Conservation (phyloP, 768 basidiomycete species). For the Mycena vitilis region DNA sequence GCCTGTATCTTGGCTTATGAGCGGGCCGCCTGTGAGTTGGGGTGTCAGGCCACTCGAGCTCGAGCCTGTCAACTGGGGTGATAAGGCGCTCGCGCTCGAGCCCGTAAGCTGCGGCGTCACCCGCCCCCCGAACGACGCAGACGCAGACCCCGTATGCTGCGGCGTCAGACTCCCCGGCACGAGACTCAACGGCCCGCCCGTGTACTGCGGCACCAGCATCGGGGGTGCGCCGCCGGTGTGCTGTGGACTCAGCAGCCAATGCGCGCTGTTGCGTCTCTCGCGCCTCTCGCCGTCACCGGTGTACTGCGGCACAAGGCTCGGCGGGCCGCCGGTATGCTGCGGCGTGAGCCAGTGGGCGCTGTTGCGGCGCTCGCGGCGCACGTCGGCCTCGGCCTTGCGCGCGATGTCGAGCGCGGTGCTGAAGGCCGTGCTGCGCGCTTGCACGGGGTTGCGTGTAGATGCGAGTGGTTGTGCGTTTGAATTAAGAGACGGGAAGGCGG, state of each 20-base stretch:
- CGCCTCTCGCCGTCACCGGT: slow-evolving; percentile 2
- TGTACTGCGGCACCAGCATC: slow-evolving; percentile 22
- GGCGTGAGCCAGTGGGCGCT: slow-evolving; percentile 34
- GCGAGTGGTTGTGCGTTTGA: background rate
- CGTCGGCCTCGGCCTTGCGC: slow-evolving; percentile 50
- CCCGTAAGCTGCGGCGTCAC: slow-evolving; percentile 8
- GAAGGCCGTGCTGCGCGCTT: slow-evolving; percentile 50
- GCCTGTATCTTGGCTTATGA: slow-evolving; percentile 5
- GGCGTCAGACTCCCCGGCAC: slow-evolving; percentile 5
- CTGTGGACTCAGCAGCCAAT: no score
- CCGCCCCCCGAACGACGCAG: background rate
- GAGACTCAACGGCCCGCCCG: slow-evolving; percentile 9
- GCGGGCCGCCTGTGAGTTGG: slow-evolving; percentile 7
- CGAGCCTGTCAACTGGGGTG: no score
- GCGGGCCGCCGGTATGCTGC: slow-evolving; percentile 29
- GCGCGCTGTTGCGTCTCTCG: no score
- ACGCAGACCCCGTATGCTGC: slow-evolving; percentile 18
- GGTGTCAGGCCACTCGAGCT: background rate
- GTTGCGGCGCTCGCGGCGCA: slow-evolving; percentile 34
- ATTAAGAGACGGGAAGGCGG: no score
- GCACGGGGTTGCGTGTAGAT: slow-evolving; percentile 4
- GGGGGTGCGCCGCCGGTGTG: background rate
- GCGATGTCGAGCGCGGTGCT: slow-evolving; percentile 55
- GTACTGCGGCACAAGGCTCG: slow-evolving; percentile 19
- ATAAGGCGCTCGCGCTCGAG: background rate